Base-by-base conservation (phyloP, 2,329 filamentous ascomycete genomes). In the Aspergillus sclerotialis region DNA sequence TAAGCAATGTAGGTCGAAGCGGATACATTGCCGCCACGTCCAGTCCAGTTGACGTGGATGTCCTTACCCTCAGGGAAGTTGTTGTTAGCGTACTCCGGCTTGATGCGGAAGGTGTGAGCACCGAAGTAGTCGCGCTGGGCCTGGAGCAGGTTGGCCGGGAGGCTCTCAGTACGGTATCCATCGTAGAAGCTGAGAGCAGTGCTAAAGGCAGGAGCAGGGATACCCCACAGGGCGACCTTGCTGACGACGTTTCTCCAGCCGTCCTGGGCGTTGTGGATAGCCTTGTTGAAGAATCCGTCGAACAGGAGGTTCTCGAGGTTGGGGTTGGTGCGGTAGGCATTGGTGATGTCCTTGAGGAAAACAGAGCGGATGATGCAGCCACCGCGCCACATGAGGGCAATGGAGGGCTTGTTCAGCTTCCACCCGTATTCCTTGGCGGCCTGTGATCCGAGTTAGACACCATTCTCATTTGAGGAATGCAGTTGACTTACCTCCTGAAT, bases 321-420 rank as follows among this genome's bases (percentile, higher is more conserved):
- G 49, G 87, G 84, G 75, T 95, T 81, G 52, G 78, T 80, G 71
- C 90, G 90, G 80, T 95, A 98, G 35, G 92, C 92, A 49, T 82
- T 82, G 55, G 92, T 98, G 72, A 98, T 98, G 67, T 98, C 90
- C 82, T 96, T 96, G 50, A 98, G 75, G 87, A 98, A 98, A 62
- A 98, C 92, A 49, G 92, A 96, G 68, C 92, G 90, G 73, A 98
- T 98, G 58, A 98, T 98, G 79, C 92, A 98, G 55, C 92, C 92
- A 73, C 92, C 92, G 66, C 92, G 87, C 92, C 92, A 98, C 92
- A 98, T 98, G 63, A 98, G 84, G 55, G 92, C 92, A 60, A 98
- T 98, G 56, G 93, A 94, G 49, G 92, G 92, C 84, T 96, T 96
- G 84, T 98, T 95, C 54, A 98, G 83, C 79, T 95, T 95, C 92